A percentile compares a stretch with the other conserved stretches of the same genome.
Evolutionary conservation across 805 yeast species (phyloP).

Genomic region (Kazachstania martiniae): DNA sequence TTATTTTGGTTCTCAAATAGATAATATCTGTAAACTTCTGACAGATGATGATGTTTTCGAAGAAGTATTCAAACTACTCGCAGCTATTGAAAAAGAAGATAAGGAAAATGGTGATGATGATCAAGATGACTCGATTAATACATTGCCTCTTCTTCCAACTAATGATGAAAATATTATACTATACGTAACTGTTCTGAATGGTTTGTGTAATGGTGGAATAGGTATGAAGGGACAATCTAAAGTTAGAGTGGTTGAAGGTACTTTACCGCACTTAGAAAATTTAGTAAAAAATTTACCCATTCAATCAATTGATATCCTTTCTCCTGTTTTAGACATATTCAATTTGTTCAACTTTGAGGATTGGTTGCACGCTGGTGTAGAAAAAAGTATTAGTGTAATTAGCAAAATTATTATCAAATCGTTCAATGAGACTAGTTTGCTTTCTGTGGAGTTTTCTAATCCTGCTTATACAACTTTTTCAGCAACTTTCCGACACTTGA

Average conservation of each 20-base stretch:
- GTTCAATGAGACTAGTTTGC: slow-evolving; percentile 13
- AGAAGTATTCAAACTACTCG: slow-evolving; percentile 2
- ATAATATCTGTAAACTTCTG: slow-evolving; percentile 18
- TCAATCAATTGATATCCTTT: slow-evolving; percentile 13
- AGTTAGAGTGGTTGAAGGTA: slow-evolving; percentile 10
- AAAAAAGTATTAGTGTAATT: slow-evolving; percentile 13
- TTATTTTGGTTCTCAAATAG: slow-evolving; percentile 15
- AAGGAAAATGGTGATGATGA: slow-evolving; percentile 3
- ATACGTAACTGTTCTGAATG: slow-evolving; percentile 21
- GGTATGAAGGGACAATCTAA: slow-evolving; percentile 17
- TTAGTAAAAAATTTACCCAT: slow-evolving; percentile 17
- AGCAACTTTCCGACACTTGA: slow-evolving; percentile 12
- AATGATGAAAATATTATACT: slow-evolving; percentile 13
- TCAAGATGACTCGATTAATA: slow-evolving; percentile 6
- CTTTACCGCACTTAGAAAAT: slow-evolving; percentile 17
- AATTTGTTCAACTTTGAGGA: slow-evolving; percentile 20
- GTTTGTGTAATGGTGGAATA: slow-evolving; percentile 22
- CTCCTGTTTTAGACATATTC: slow-evolving; percentile 17
- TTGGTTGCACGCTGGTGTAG: slow-evolving; percentile 22
- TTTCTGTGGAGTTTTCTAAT: slow-evolving; percentile 2
- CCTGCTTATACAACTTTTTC: slow-evolving; percentile 9
- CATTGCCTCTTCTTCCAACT: slow-evolving; percentile 15
- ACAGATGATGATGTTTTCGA: slow-evolving; percentile 15
- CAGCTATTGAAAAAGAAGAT: slow-evolving; percentile 4
- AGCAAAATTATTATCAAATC: slow-evolving; percentile 12